Conservation (phyloP, 345 rosid genomes). For the Physaria fendleri region DNA sequence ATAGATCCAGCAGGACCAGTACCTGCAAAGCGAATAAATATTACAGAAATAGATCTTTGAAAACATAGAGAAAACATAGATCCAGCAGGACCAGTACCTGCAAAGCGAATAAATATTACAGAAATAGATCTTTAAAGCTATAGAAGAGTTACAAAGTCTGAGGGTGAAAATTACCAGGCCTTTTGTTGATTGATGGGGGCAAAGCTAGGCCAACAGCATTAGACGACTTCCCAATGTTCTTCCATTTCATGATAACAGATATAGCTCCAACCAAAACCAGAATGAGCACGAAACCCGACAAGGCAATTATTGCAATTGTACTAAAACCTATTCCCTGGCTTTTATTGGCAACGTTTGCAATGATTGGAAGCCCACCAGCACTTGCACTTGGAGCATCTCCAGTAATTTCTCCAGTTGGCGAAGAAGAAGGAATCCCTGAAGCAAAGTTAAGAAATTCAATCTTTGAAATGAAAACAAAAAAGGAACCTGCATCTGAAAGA, state of each 20-base stretch:
- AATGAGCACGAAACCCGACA: constrained; percentile 75
- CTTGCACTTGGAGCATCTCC: constrained; percentile 67
- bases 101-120: constrained; percentile 4
- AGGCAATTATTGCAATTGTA: constrained; percentile 59
- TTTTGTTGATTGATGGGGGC: constrained; percentile 67
- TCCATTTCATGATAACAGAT: constrained; percentile 65
- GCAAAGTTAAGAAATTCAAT: constrained; percentile 16
- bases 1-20: constrained; percentile 51
- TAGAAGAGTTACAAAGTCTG: constrained; percentile 1
- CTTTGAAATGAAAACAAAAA: background rate
- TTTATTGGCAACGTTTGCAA: constrained; percentile 54
- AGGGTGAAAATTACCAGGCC: constrained; percentile 52
- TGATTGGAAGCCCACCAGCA: constrained; percentile 63
- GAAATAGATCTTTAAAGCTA: constrained; percentile 9
- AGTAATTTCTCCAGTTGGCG: constrained; percentile 46
- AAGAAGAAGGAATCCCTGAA: constrained; percentile 83
- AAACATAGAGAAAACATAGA: no score
- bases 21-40: constrained; percentile 37
- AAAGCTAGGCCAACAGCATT: constrained; percentile 78
- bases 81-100: no score
- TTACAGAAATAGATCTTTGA: constrained; percentile 6
- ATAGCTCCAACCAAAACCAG: constrained; percentile 69
- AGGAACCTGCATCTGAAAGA: constrained; percentile 7
- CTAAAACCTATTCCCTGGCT: constrained; percentile 63
- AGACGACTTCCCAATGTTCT: constrained; percentile 71